Conservation (phyloP, 495 filamentous ascomycete genomes). For the Neurospora sp. region DNA sequence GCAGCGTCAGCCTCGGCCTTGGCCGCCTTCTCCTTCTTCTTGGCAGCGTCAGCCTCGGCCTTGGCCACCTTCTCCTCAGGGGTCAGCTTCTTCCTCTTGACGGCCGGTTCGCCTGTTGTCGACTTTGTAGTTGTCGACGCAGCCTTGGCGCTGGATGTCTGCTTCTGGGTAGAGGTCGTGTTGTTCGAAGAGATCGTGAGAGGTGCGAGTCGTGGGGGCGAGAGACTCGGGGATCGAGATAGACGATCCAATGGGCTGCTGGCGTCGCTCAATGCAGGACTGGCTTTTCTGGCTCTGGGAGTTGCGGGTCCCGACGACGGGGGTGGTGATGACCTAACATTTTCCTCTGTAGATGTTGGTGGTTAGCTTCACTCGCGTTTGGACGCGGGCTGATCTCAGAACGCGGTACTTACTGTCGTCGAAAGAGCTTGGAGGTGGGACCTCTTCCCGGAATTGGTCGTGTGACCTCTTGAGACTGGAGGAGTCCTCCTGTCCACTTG, state of each 20-base stretch:
- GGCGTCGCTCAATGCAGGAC: constrained; percentile 23
- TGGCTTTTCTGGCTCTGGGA: constrained; percentile 18
- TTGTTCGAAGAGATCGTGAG: constrained; percentile 1
- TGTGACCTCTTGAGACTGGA: constrained; percentile 25
- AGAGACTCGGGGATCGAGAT: constrained; percentile 21
- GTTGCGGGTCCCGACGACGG: neutral
- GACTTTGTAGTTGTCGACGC: neutral
- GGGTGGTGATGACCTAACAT: constrained; percentile 1
- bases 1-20: constrained; percentile 33
- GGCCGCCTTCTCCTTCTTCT: constrained; percentile 33
- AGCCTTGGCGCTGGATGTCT: neutral
- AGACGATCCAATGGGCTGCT: constrained; percentile 20
- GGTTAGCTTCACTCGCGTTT: neutral
- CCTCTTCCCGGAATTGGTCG: constrained; percentile 22
- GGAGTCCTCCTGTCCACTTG: constrained; percentile 26
- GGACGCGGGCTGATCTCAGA: neutral
- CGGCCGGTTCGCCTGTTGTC: constrained; percentile 13
- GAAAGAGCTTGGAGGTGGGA: constrained; percentile 3
- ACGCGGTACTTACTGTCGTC: constrained; percentile 8
- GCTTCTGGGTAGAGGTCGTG: constrained; percentile 2
- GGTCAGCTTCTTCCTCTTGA: constrained; percentile 43
- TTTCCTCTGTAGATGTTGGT: constrained; percentile 12
- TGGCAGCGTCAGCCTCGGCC: constrained; percentile 32
- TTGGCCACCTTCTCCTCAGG: constrained; percentile 43
- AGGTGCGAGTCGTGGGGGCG: constrained; percentile 7